These are phyloP conservation scores for Mycena capillaripes DNA, from an alignment of 768 basidiomycete species.

Conservation along the genomic window DNA sequence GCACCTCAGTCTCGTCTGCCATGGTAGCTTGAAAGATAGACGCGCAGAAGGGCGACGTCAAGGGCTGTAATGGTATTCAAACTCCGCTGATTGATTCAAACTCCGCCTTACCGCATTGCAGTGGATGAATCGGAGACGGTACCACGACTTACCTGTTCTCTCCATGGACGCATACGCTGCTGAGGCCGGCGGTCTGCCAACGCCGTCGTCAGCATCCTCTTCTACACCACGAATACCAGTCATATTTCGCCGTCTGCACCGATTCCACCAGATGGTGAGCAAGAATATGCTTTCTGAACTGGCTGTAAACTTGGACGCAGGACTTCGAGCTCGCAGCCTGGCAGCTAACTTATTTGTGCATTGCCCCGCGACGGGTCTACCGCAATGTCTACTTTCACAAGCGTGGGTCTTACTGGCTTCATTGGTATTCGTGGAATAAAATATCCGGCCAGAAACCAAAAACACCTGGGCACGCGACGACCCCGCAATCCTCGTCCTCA, in stretches of 20 bases:
- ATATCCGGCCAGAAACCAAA: constrained; percentile 81
- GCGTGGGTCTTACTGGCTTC: constrained; percentile 64
- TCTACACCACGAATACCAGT: constrained; percentile 75
- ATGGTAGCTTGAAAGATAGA: constrained; percentile 49
- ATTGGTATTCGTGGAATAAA: background rate
- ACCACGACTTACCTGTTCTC: constrained; percentile 23
- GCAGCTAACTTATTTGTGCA: constrained; percentile 94
- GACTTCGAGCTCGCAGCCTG: constrained; percentile 98
- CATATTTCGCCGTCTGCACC: constrained; percentile 83
- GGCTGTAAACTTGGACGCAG: constrained; percentile 53
- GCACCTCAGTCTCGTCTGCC: constrained; percentile 77
- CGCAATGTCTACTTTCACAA: constrained; percentile 99
- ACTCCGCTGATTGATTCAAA: constrained; percentile 23
- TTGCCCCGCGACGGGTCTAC: constrained; percentile 95
- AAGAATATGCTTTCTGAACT: background rate
- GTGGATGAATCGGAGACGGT: constrained; percentile 3
- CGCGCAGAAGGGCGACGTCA: constrained; percentile 27
- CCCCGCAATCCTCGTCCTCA: constrained; percentile 92
- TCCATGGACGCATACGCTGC: constrained; percentile 49
- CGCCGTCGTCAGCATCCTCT: constrained; percentile 50
- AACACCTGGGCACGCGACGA: constrained; percentile 99
- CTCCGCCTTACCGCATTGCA: constrained; percentile 47
- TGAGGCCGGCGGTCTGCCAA: constrained; percentile 54
- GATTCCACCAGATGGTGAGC: constrained; percentile 90
- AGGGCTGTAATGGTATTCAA: background rate